phyloP scores from a whole-genome alignment of 1,284 basidiomycete species.

The Kalmanozyma brasiliensis region DNA sequence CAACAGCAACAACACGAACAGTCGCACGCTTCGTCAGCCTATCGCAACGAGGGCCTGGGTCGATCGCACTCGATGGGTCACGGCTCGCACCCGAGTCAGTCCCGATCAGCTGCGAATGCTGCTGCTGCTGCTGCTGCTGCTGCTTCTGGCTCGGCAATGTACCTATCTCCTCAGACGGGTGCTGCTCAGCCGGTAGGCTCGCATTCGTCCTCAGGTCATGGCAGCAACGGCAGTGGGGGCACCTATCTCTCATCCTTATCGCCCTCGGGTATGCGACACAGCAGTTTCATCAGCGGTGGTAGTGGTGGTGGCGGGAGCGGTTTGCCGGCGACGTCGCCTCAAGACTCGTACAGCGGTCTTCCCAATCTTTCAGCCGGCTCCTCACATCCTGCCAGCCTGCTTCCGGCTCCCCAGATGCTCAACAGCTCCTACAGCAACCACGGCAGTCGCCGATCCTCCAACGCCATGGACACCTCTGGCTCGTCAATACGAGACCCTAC shows the following conservation, averaged over 20 bases:
- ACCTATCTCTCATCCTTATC: conserved; percentile 32
- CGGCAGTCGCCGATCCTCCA: conserved; percentile 45
- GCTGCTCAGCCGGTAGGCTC: conserved; percentile 15
- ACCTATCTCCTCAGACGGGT: conserved; percentile 37
- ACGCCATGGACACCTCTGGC: conserved; percentile 47
- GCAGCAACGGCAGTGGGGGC: conserved; percentile 22
- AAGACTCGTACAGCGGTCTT: conserved; percentile 34
- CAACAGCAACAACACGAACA: conserved; percentile 14
- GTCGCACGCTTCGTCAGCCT: conserved; percentile 18
- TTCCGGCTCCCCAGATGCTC: conserved; percentile 42
- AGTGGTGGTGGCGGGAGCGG: conserved; percentile 1
- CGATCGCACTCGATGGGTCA: conserved; percentile 51
- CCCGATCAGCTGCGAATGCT: conserved; percentile 21
- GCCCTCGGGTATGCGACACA: conserved; percentile 36
- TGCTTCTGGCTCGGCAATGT: conserved; percentile 28
- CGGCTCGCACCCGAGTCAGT: conserved; percentile 25
- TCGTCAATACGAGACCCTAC: conserved; percentile 36
- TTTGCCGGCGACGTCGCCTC: conserved; percentile 21
- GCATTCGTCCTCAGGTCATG: conserved; percentile 22
- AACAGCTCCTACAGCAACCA: conserved; percentile 33
- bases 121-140: conserved; percentile 8
- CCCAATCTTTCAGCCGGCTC: conserved; percentile 28
- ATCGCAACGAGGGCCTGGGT: conserved; percentile 33
- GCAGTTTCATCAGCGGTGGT: conserved; percentile 39
- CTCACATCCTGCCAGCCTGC: conserved; percentile 25